These are phyloP conservation scores for Epichloe sp. DNA, from an alignment of 2,329 filamentous ascomycete species.

Conservation along the genomic window DNA sequence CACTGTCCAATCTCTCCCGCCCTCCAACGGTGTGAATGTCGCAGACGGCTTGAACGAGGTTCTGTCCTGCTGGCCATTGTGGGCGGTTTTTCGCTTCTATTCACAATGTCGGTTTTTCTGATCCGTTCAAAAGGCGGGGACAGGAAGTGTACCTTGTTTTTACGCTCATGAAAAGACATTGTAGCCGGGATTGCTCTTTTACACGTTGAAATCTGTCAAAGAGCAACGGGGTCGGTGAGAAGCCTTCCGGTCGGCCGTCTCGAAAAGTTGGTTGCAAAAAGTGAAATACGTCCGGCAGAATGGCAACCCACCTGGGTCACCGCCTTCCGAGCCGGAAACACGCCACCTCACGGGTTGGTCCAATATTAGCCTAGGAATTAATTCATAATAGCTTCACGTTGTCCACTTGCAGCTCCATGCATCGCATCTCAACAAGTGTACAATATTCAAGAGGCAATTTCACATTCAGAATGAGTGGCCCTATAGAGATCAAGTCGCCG, in stretches of 20 bases:
- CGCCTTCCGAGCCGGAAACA: slow-evolving; percentile 10
- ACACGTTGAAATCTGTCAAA: neutral
- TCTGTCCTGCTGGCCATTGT: slow-evolving; percentile 19
- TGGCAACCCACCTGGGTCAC: neutral
- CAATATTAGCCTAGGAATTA: neutral
- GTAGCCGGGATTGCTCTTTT: neutral
- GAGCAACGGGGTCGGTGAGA: neutral
- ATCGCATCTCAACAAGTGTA: neutral
- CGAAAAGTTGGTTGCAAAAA: slow-evolving; percentile 12
- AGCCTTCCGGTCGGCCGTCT: neutral
- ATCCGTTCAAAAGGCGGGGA: neutral
- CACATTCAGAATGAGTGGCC: slow-evolving; percentile 27
- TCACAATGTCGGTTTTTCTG: neutral
- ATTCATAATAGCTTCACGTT: neutral
- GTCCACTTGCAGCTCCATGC: neutral
- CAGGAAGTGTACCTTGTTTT: slow-evolving; percentile 15
- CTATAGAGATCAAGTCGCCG: slow-evolving; percentile 47
- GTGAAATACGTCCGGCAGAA: slow-evolving; percentile 16
- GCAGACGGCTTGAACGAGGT: slow-evolving; percentile 54
- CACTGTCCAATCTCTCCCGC: slow-evolving; percentile 57
- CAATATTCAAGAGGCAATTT: neutral
- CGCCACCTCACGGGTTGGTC: neutral
- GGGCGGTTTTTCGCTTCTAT: slow-evolving; percentile 38
- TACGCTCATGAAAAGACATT: slow-evolving; percentile 22
- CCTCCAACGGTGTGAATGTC: slow-evolving; percentile 48